Base-by-base conservation (phyloP, 1,284 basidiomycete genomes). In the Gyrodon tennesseensis region DNA sequence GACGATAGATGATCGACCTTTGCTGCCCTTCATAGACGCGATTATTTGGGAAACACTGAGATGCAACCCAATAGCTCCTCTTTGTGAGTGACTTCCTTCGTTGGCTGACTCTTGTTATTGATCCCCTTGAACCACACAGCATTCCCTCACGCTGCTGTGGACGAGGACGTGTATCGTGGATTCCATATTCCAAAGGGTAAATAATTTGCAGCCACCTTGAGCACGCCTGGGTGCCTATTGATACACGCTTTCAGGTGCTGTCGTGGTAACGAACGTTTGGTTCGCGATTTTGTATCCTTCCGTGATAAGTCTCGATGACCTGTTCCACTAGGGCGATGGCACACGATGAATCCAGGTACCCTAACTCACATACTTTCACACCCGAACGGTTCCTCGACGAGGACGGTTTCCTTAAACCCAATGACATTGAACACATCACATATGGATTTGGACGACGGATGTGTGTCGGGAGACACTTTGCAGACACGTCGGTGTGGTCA, bases 21-120 rank as follows among this genome's bases (percentile, higher is more conserved):
- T 49, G 7, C 62, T 79, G 13, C 74, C 76, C 3, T 77, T 75
- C 27, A 8, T 70, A 3, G 70, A 72, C 3, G 70, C 70, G 7
- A 37, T 73, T 34, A 19, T 65, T 29, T 52, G 58, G 55, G 67
- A 69, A 39, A 52, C 51, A 19, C n/a, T 69, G 12, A 61, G 69
- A 60, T 60, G 34, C 8, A 41, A 25, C 5, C 57, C 68, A 3
- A 12, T 39, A 8, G 0, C 27, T 11, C 65, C 68, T 15, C 23
- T 70, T 21, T 62, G 61, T 67, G 53, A 37, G 60, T 48, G 1
- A n/a, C n/a, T 13, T 18, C 19, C 18, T 40, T 37, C 19, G 5
- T 31, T 13, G 16, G 21, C 16, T 18, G 8, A 8, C 3, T 25
- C 3, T 3, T 5, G 15, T 43, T 43, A 3, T 41, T 16, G 13